Evolutionary conservation across 768 basidiomycete species (phyloP).

Genomic region (Collybia nuda): DNA sequence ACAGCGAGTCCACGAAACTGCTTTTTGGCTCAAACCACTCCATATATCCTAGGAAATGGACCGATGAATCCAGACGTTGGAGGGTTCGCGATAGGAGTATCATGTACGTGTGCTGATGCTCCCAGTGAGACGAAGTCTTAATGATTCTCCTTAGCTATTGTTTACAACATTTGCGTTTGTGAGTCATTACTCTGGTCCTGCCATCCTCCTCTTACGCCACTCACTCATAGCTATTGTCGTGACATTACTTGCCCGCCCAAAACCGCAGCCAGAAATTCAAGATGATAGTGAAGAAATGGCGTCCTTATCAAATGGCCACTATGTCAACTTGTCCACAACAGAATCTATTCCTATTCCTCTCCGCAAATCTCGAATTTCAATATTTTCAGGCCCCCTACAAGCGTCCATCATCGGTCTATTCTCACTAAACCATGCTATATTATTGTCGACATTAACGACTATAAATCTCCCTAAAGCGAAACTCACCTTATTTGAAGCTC

Average conservation of each 20-base stretch:
- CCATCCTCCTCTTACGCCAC: too few relatives aligned
- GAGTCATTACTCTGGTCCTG: not conserved
- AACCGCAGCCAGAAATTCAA: not conserved
- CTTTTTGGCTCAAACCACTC: constrained; percentile 14
- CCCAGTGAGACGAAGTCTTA: not conserved
- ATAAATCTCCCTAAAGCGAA: not conserved
- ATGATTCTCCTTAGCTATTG: not conserved
- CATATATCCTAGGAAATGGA: constrained; percentile 4
- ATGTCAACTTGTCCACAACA: not conserved
- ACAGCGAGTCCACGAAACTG: constrained; percentile 3
- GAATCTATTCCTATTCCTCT: too few relatives aligned
- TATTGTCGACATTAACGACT: too few relatives aligned
- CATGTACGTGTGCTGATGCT: constrained; percentile 8
- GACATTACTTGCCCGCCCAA: not conserved
- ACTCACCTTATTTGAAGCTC: constrained; percentile 17
- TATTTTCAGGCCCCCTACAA: too few relatives aligned
- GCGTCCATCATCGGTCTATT: too few relatives aligned
- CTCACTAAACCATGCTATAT: too few relatives aligned
- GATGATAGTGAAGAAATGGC: too few relatives aligned
- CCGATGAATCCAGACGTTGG: constrained; percentile 16
- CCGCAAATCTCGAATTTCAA: too few relatives aligned
- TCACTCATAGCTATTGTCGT: too few relatives aligned
- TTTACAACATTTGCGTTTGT: constrained; percentile 3
- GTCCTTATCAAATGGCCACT: constrained; percentile 4
- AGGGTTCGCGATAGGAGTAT: constrained; percentile 11